phyloP scores from a whole-genome alignment of 805 yeast species.

The Saccharomyces eubayanus region DNA sequence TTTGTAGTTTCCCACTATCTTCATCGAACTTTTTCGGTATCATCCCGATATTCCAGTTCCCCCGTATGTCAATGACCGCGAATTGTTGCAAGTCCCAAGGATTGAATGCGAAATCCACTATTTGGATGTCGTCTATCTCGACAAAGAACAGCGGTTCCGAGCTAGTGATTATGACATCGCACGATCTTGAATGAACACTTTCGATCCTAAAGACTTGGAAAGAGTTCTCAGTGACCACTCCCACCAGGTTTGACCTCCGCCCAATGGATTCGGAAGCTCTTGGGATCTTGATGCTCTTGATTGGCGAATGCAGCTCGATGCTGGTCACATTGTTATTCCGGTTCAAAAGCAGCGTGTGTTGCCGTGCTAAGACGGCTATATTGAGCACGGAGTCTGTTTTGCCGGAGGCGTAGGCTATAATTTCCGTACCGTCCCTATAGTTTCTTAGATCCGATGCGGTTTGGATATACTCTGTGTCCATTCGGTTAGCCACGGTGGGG shows the following conservation, averaged over 20 bases:
- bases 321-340: neutral
- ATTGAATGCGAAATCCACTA: slow-evolving; percentile 40
- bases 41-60: slow-evolving; percentile 42
- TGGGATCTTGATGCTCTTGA: slow-evolving; percentile 35
- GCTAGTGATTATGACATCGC: slow-evolving; percentile 13
- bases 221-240: slow-evolving; percentile 34
- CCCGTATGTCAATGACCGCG: slow-evolving; percentile 43
- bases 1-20: slow-evolving; percentile 9
- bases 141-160: slow-evolving; percentile 18
- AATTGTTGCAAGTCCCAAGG: slow-evolving; percentile 36
- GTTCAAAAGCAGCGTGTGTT: neutral
- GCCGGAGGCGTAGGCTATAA: slow-evolving; percentile 20
- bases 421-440: slow-evolving; percentile 13
- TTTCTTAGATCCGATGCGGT: slow-evolving; percentile 18
- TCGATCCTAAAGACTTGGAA: slow-evolving; percentile 31
- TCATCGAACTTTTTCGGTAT: slow-evolving; percentile 13
- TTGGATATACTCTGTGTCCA: slow-evolving; percentile 17
- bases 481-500: slow-evolving; percentile 15
- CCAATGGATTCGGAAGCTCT: slow-evolving; percentile 16
- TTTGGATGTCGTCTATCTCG: slow-evolving; percentile 28
- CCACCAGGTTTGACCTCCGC: slow-evolving; percentile 24
- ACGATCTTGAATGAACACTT: slow-evolving; percentile 7
- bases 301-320: slow-evolving; percentile 31
- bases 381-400: slow-evolving; percentile 12
- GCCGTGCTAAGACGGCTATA: slow-evolving; percentile 5